These are phyloP conservation scores for Beauveria australis DNA, from an alignment of 2,329 filamentous ascomycete species.

Conservation along the genomic window DNA sequence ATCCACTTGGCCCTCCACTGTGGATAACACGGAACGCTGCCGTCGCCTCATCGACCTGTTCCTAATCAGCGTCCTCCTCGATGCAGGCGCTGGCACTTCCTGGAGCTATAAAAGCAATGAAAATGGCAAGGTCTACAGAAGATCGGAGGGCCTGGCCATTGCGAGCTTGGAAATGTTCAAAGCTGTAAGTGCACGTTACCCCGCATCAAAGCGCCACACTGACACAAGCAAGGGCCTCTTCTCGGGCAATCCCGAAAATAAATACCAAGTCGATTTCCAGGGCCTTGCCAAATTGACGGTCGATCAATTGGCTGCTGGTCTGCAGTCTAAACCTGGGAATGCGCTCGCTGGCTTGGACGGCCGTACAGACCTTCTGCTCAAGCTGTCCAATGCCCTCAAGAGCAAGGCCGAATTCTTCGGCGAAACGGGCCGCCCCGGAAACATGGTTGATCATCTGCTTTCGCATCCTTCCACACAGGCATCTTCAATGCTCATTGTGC, in stretches of 20 bases:
- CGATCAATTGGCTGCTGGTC: constrained; percentile 65
- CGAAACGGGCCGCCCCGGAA: constrained; percentile 73
- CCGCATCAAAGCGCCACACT: constrained; percentile 3
- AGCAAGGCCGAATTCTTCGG: constrained; percentile 80
- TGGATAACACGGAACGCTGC: constrained; percentile 67
- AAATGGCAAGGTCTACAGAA: constrained; percentile 70
- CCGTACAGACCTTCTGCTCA: constrained; percentile 67
- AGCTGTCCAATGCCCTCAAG: constrained; percentile 64
- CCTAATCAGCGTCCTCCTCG: constrained; percentile 70
- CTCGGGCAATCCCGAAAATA: constrained; percentile 72
- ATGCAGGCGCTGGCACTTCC: constrained; percentile 79
- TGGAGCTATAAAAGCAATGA: constrained; percentile 94
- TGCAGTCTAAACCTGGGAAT: constrained; percentile 78
- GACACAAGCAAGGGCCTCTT: constrained; percentile 58
- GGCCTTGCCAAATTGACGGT: constrained; percentile 68
- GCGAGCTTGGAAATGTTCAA: constrained; percentile 88
- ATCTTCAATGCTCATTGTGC: constrained; percentile 78
- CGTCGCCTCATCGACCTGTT: constrained; percentile 71
- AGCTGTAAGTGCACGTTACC: constrained; percentile 32
- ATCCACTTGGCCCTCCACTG: constrained; percentile 56
- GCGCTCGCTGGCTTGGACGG: constrained; percentile 79
- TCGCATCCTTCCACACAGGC: constrained; percentile 85
- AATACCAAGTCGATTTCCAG: constrained; percentile 80
- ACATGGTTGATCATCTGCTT: constrained; percentile 93
- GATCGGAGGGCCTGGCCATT: constrained; percentile 81